Conservation (phyloP, 2,329 filamentous ascomycete genomes). For the Pseudonectria foliicola region DNA sequence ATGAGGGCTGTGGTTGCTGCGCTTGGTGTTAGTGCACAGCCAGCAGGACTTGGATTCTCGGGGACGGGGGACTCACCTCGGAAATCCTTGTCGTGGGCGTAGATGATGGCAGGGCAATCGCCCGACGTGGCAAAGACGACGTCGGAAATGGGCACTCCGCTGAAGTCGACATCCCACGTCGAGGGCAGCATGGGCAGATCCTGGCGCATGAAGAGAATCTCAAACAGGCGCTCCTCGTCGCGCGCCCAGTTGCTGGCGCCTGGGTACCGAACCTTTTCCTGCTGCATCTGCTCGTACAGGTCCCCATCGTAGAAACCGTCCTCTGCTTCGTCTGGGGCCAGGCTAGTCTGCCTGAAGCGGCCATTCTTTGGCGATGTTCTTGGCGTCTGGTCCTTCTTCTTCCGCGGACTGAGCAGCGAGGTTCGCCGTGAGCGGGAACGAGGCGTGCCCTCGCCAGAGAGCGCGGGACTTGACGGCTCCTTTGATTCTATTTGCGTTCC, state of each 20-base stretch:
- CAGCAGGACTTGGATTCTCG: background rate
- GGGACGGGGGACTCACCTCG: conserved; percentile 22
- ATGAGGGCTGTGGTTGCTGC: conserved; percentile 34
- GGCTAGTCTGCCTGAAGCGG: conserved; percentile 4
- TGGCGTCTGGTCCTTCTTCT: background rate
- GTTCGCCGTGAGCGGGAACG: too few relatives aligned
- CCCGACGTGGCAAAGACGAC: conserved; percentile 27
- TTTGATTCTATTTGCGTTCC: too few relatives aligned
- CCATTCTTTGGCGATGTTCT: conserved; percentile 5
- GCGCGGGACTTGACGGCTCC: too few relatives aligned
- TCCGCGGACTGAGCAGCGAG: too few relatives aligned
- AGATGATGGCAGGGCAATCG: conserved; percentile 29
- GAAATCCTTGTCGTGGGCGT: conserved; percentile 30
- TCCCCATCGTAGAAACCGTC: conserved; percentile 2
- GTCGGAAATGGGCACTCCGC: conserved; percentile 32
- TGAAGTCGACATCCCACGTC: conserved; percentile 35
- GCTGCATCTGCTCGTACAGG: conserved; percentile 32
- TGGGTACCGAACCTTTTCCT: conserved; percentile 34
- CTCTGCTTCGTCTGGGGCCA: conserved; percentile 6
- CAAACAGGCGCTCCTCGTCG: conserved; percentile 40
- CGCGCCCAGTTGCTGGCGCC: conserved; percentile 43
- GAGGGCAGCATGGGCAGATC: conserved; percentile 33
- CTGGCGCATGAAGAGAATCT: conserved; percentile 35
- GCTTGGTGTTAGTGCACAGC: conserved; percentile 7
- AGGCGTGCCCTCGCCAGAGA: too few relatives aligned